Percentiles rank a stretch among this genome's conserved stretches.
Evolutionary conservation across 2,329 filamentous ascomycete species (phyloP).

Genomic region (Parafenestella ontariensis): DNA sequence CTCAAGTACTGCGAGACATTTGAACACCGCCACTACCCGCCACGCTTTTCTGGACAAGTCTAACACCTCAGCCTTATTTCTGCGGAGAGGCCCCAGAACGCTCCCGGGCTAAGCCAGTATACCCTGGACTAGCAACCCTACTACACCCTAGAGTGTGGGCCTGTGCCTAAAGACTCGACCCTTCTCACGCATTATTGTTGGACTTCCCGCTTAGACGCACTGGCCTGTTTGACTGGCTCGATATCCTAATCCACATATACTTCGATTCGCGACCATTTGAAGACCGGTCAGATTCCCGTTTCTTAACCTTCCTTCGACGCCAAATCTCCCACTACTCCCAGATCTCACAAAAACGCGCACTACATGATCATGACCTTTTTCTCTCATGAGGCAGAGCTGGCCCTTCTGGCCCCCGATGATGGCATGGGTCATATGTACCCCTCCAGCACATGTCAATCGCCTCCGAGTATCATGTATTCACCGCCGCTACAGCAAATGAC

Average conservation of each 20-base stretch:
- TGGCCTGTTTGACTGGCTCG: constrained; percentile 36
- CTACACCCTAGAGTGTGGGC: constrained; percentile 38
- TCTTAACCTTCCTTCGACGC: constrained; percentile 11
- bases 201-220: constrained; percentile 36
- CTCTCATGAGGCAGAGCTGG: constrained; percentile 47
- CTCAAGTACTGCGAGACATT: constrained; percentile 42
- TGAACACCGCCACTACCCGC: constrained; percentile 47
- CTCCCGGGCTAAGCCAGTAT: constrained; percentile 41
- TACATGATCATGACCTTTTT: constrained; percentile 44
- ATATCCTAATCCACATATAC: constrained; percentile 39
- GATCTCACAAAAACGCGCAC: constrained; percentile 2
- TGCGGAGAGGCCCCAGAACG: constrained; percentile 39
- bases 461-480: constrained; percentile 49
- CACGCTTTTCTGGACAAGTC: constrained; percentile 38
- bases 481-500: constrained; percentile 44
- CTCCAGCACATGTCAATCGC: constrained; percentile 46
- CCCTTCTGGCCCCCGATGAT: constrained; percentile 44
- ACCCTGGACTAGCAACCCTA: constrained; percentile 41
- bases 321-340: constrained; percentile 12
- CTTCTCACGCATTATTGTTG: constrained; percentile 34
- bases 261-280: constrained; percentile 25
- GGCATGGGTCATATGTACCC: constrained; percentile 45
- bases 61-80: constrained; percentile 46
- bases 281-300: constrained; percentile 17
- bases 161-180: constrained; percentile 40